These are phyloP conservation scores for Hexamita inflata DNA, from an alignment of 208 protist genomes.

Conservation along the genomic window DNA sequence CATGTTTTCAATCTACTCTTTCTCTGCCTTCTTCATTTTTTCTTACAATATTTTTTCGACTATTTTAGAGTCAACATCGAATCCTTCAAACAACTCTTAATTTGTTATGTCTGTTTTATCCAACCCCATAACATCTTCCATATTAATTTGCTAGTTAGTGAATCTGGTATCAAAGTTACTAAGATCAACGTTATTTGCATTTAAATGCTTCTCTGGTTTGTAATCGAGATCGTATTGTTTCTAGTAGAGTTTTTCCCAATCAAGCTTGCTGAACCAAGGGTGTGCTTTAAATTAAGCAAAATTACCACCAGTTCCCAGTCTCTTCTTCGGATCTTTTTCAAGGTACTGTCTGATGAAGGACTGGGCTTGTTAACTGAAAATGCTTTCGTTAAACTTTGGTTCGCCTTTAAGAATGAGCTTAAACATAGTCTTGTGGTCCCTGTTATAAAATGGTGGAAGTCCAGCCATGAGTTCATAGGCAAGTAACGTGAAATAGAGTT, in stretches of 20 bases:
- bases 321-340: constrained; percentile 19
- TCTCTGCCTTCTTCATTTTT: too few relatives aligned
- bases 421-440: constrained; percentile 24
- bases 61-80: too few relatives aligned
- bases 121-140: too few relatives aligned
- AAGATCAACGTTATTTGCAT: too few relatives aligned
- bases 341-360: neutral
- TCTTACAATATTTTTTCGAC: too few relatives aligned
- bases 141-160: too few relatives aligned
- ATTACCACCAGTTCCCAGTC: constrained; percentile 13
- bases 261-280: constrained; percentile 24
- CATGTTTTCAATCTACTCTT: too few relatives aligned
- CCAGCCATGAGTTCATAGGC: constrained; percentile 46
- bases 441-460: constrained; percentile 42
- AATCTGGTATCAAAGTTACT: too few relatives aligned
- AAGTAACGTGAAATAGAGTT: too few relatives aligned
- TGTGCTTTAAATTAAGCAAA: constrained; percentile 26
- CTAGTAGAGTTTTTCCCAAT: constrained; percentile 27
- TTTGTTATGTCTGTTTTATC: too few relatives aligned
- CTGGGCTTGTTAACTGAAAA: neutral
- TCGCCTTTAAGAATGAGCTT: neutral
- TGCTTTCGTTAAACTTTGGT: neutral
- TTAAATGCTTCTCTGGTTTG: too few relatives aligned
- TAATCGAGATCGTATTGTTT: constrained; percentile 13
- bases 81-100: too few relatives aligned